A percentile compares a stretch with the other conserved stretches of the same genome.
These are phyloP conservation scores for Phytophthora sansomeana DNA, from an alignment of 352 stramenopile genomes.

Conservation along the genomic window DNA sequence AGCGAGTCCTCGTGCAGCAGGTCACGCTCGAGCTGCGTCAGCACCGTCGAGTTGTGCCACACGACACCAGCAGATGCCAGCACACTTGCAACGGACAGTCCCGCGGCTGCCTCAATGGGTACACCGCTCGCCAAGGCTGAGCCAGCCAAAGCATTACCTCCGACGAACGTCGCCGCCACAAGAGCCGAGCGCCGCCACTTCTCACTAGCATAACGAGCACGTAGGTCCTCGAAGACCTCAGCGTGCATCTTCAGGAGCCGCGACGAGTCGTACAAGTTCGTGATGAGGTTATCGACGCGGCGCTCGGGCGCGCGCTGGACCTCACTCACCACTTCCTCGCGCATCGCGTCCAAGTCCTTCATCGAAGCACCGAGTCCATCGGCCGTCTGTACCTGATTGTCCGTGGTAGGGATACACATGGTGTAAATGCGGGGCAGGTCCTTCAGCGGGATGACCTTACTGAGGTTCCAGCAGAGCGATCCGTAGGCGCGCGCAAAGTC, in stretches of 20 bases:
- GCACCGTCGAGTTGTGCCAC: constrained; percentile 90
- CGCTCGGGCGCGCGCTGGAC: constrained; percentile 97
- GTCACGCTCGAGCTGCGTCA: constrained; percentile 89
- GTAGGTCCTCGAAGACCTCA: constrained; percentile 85
- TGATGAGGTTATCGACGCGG: constrained; percentile 99
- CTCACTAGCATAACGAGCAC: constrained; percentile 76
- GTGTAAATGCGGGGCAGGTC: constrained; percentile 99
- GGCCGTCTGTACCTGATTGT: constrained; percentile 55
- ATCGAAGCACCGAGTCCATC: constrained; percentile 82
- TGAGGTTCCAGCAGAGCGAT: constrained; percentile 99
- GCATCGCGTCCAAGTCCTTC: constrained; percentile 95
- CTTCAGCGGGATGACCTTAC: constrained; percentile 98
- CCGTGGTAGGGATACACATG: constrained; percentile 97
- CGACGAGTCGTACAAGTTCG: constrained; percentile 95
- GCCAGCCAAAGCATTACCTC: constrained; percentile 78
- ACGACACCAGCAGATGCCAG: constrained; percentile 86
- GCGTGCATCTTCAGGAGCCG: constrained; percentile 97
- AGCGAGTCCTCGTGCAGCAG: constrained; percentile 90
- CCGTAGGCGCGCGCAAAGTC: constrained; percentile 99
- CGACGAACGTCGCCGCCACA: constrained; percentile 65
- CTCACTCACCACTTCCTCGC: constrained; percentile 97
- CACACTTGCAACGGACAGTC: constrained; percentile 79
- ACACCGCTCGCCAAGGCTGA: constrained; percentile 82
- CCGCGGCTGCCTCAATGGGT: constrained; percentile 85
- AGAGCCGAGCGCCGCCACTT: constrained; percentile 84